Evolutionary conservation across 2,329 filamentous ascomycete species (phyloP), one percentile per base, ranked within the genome.

Genomic region (Cladosporium sp.): DNA sequence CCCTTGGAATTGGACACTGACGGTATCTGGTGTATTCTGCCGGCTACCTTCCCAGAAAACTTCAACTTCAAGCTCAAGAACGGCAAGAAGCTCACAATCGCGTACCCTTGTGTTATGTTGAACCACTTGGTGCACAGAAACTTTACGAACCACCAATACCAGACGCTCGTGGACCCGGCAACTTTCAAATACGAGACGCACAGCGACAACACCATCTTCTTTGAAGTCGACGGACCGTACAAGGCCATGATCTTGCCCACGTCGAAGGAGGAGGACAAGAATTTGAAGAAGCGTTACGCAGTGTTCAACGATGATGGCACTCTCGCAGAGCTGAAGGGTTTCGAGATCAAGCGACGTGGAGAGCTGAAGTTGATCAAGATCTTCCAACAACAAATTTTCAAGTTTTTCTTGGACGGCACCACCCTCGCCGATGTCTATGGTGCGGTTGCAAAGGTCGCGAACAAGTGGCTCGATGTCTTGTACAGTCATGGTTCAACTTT

Each of bases 361-460:
- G 95, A 99, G 80, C 82, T 99, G 72, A 99, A 99, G 81, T 89
- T 99, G 72, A 99, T 99, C 86, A 99, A 99, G 80, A 99, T 98
- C 76, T 99, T 99, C 78, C 95, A 99, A 78, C 92, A 95, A 67
- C 95, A 99, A 75, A 97, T 99, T 70, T 99, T 99, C 89, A 97
- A 97, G 76, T 98, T 99, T 80, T 99, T 99, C 81, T 82, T 99
- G 6, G 94, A 99, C 74, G 95, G 95, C 7, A 86, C 87, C 4
- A 96, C 93, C 0, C 84, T 99, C 55, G 83, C 89, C 2, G 93
- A 98, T 76, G 97, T 93, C 21, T 99, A 99, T 75, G 87, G 80
- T 16, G 90, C 94, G 2, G 96, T 99, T 2, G 93, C 96, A 63
- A 96, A 92, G 75, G 93, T 99, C 26, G 94, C 95, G 1, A 96